Evolutionary conservation across 306 rosid species (phyloP), one percentile per base, ranked within the genome.

Genomic region (Cicer yamashitae): DNA sequence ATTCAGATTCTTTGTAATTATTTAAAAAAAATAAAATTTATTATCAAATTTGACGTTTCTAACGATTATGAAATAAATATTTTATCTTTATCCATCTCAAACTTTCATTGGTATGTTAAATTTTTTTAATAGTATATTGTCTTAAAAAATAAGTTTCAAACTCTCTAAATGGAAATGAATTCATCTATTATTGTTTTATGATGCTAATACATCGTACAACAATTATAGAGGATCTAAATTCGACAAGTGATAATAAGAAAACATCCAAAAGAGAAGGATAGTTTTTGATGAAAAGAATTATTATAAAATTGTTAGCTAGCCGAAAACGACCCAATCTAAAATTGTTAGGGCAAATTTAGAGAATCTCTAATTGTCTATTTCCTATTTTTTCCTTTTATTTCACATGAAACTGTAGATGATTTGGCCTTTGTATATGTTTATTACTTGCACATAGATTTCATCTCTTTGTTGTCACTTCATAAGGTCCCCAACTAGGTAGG

Each of bases 391-490:
- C 37, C 34, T 10, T 67, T 67, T 50, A 7, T 34, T 73, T 77
- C 58, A 51, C 7, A 12, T 11, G n/a, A 10, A 68, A 78, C 65
- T 52, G 75, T 54, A 14, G 39, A 61, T 18, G 74, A 69, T 56
- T 75, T 79, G 86, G 63, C 79, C 53, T 39, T 70, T 61, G 63
- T 30, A 62, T 69, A 25, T 30, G 57, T 39, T 67, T 20, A 50
- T 67, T 20, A 50, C 77, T 69, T 53, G 67, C 72, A 61, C 53
- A 61, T 75, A 52, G 34, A 81, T 47, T 60, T 75, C 68, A 69
- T 81, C 67, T 70, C 54, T 81, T 45, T 46, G 63, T 69, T 70
- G 80, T 81, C 80, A 69, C 67, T 79, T 79, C 82, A 72, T 51
- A 79, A 82, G 60, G 83, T 62, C 80, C 83, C 79, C 75, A 57